Conservation (phyloP, 2,329 filamentous ascomycete genomes). For the Colletotrichum sp. region DNA sequence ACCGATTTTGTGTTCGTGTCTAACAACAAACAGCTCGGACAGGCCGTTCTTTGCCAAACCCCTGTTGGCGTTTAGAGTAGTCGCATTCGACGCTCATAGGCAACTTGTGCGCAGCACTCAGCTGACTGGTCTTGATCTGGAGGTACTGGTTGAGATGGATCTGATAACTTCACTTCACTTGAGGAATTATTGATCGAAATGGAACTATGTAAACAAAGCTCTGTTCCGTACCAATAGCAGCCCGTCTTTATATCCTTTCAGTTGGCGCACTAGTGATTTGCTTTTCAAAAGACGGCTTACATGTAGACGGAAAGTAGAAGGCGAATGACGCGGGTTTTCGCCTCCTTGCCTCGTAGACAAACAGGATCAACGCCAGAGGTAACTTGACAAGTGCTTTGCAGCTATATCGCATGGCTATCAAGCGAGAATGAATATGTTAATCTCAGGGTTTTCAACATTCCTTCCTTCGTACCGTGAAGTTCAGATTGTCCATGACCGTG, state of each 20-base stretch:
- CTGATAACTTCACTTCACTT: neutral
- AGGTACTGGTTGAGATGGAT: neutral
- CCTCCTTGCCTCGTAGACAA: neutral
- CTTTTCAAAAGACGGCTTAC: neutral
- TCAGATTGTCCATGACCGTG: neutral
- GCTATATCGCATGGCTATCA: neutral
- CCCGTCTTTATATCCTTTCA: neutral
- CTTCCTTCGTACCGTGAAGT: neutral
- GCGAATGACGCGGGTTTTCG: neutral
- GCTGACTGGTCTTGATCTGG: neutral
- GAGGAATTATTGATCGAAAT: neutral
- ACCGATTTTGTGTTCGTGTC: neutral
- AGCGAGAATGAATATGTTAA: neutral
- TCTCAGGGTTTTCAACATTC: neutral
- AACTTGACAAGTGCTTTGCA: neutral
- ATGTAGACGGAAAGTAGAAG: neutral
- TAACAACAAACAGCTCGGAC: conserved; percentile 25
- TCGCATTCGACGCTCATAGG: neutral
- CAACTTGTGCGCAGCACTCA: neutral
- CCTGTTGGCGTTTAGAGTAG: neutral
- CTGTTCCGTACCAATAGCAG: neutral
- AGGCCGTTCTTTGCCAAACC: conserved; percentile 36
- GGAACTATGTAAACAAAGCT: neutral
- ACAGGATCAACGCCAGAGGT: neutral
- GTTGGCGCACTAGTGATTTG: neutral